Conservation (phyloP, 768 basidiomycete genomes). For the Pholiota microspora region DNA sequence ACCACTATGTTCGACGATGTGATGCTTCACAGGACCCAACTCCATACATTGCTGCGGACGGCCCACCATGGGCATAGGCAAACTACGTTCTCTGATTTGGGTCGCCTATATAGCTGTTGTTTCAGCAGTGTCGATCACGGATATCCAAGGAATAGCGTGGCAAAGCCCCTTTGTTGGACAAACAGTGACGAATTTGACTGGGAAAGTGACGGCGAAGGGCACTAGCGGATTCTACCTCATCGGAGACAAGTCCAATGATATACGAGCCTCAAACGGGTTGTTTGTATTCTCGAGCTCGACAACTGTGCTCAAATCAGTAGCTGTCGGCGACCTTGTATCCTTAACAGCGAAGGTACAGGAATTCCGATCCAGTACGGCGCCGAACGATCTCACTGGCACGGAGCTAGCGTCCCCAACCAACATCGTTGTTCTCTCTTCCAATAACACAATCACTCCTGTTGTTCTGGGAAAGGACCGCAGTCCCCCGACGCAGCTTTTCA, state of each 20-base stretch:
- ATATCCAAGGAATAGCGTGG: constrained; percentile 51
- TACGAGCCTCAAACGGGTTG: constrained; percentile 50
- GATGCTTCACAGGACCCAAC: constrained; percentile 10
- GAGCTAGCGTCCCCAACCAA: constrained; percentile 45
- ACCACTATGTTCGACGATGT: constrained; percentile 1
- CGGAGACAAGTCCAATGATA: constrained; percentile 41
- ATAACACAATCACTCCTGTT: constrained; percentile 46
- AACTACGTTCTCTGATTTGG: constrained; percentile 28
- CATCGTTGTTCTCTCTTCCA: constrained; percentile 41
- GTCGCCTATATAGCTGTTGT: constrained; percentile 26
- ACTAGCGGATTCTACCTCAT: constrained; percentile 47
- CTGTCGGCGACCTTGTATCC: constrained; percentile 49
- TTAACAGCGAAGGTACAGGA: constrained; percentile 46
- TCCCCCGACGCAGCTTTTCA: constrained; percentile 49
- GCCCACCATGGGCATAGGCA: too few species aligned
- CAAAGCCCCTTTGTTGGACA: constrained; percentile 45
- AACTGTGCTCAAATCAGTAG: constrained; percentile 33
- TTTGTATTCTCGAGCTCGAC: constrained; percentile 45
- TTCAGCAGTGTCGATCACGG: constrained; percentile 39
- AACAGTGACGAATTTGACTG: constrained; percentile 44
- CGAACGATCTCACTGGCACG: constrained; percentile 48
- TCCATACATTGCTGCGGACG: too few species aligned
- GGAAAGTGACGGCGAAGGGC: constrained; percentile 51
- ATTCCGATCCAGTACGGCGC: constrained; percentile 40
- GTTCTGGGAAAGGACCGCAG: constrained; percentile 50